Evolutionary conservation across 495 filamentous ascomycete genomes (phyloP).

Genomic region (Parathielavia appendiculata): DNA sequence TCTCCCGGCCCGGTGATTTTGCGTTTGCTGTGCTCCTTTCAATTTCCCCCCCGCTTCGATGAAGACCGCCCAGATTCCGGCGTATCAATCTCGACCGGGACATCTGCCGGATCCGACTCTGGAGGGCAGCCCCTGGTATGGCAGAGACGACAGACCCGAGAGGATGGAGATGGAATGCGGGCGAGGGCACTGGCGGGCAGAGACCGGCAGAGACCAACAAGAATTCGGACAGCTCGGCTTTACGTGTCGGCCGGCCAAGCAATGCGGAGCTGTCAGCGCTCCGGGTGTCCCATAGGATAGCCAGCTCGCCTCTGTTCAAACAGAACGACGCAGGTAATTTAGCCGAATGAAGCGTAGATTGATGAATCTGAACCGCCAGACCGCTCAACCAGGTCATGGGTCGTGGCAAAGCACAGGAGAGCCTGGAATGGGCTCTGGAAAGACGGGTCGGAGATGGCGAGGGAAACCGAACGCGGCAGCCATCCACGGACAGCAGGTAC

Average conservation of each 20-base stretch:
- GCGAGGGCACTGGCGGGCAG: constrained; percentile 8
- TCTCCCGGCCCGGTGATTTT: neutral
- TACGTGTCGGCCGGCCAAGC: constrained; percentile 17
- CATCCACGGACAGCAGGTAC: neutral
- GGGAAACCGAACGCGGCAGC: constrained; percentile 8
- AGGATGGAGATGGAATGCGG: neutral
- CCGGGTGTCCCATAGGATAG: constrained; percentile 15
- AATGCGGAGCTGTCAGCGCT: constrained; percentile 10
- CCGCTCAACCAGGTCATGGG: constrained; percentile 31
- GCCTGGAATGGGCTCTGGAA: constrained; percentile 9
- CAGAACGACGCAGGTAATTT: constrained; percentile 29
- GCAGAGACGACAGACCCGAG: neutral
- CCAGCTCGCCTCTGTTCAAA: constrained; percentile 21
- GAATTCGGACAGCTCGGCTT: neutral
- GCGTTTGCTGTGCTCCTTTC: neutral
- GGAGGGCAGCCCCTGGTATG: neutral
- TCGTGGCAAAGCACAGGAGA: constrained; percentile 10
- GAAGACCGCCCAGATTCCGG: neutral
- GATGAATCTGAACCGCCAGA: constrained; percentile 19
- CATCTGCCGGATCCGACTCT: neutral
- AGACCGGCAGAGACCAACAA: constrained; percentile 6
- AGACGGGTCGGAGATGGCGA: neutral
- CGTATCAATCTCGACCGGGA: neutral
- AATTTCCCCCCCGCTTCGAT: neutral
- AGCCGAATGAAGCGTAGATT: constrained; percentile 33